These are phyloP conservation scores for Pseudisothecium myosuroides DNA, from an alignment of 225 moss, liverwort and hornwort genomes.

Conservation along the genomic window DNA sequence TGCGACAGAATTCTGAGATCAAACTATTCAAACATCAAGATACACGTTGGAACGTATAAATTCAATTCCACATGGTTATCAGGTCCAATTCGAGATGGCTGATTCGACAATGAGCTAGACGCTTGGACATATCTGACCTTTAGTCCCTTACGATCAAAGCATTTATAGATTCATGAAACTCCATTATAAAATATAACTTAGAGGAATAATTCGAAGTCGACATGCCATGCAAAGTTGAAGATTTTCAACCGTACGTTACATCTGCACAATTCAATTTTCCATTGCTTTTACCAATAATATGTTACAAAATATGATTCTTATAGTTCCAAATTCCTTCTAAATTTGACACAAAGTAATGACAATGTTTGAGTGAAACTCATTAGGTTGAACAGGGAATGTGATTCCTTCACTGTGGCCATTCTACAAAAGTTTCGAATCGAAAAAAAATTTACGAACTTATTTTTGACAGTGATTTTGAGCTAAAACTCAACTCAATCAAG, in stretches of 20 bases:
- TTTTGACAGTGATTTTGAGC: not conserved
- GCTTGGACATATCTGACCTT: not conserved
- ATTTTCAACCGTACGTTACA: not conserved
- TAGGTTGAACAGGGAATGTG: not conserved
- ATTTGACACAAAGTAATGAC: not conserved
- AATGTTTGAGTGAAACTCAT: not conserved
- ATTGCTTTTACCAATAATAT: not conserved
- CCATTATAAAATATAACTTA: not conserved
- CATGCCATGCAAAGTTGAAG: not conserved
- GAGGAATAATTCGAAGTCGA: not conserved
- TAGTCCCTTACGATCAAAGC: not conserved
- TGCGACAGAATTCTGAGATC: constrained; percentile 9
- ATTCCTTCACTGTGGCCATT: not conserved
- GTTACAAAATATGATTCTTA: not conserved
- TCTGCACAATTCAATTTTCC: not conserved
- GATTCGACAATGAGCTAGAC: not conserved
- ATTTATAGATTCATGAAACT: not conserved
- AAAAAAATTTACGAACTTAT: not conserved
- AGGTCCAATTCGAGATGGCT: not conserved
- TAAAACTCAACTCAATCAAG: not conserved
- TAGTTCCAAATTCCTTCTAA: not conserved
- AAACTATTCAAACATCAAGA: not conserved
- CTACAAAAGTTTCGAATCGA: not conserved
- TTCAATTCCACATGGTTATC: not conserved
- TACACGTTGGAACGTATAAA: not conserved